Evolutionary conservation across 306 rosid species (phyloP).

Genomic region (Sechiopsis laciniata): DNA sequence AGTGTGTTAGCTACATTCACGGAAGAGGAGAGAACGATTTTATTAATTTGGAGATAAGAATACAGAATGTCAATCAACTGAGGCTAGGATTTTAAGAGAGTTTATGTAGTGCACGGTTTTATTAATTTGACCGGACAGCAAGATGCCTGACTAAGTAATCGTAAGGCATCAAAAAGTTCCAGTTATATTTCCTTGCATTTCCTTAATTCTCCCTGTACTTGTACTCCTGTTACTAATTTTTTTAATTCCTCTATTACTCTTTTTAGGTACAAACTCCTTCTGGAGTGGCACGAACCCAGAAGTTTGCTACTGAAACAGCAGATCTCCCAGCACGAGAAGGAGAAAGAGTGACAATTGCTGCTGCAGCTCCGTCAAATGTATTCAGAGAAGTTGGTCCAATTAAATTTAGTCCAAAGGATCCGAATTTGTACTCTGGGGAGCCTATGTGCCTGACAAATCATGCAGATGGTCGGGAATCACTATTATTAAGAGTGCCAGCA

Average conservation of each 20-base stretch:
- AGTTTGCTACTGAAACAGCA: conserved; percentile 91
- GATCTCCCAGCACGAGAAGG: conserved; percentile 91
- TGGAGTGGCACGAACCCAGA: conserved; percentile 83
- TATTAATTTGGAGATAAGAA: too few species aligned
- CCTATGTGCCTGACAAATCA: conserved; percentile 94
- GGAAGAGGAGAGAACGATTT: too few species aligned
- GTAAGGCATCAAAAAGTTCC: neutral
- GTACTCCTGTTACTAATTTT: neutral
- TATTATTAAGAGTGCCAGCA: conserved; percentile 69
- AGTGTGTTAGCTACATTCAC: too few species aligned
- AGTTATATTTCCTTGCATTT: neutral
- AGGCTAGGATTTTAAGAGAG: too few species aligned
- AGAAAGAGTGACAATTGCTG: conserved; percentile 85
- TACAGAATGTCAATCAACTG: too few species aligned
- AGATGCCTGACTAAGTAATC: too few species aligned
- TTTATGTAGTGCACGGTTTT: too few species aligned
- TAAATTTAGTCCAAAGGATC: conserved; percentile 72
- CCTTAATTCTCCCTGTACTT: neutral
- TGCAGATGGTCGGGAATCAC: conserved; percentile 81
- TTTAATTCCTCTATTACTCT: neutral
- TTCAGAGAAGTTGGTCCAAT: conserved; percentile 78
- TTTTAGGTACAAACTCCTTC: conserved; percentile 81
- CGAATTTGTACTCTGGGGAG: conserved; percentile 70
- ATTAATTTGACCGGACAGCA: too few species aligned
- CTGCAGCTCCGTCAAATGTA: conserved; percentile 73